phyloP scores from a whole-genome alignment of 768 basidiomycete genomes.

The Leccinum variicolor region DNA sequence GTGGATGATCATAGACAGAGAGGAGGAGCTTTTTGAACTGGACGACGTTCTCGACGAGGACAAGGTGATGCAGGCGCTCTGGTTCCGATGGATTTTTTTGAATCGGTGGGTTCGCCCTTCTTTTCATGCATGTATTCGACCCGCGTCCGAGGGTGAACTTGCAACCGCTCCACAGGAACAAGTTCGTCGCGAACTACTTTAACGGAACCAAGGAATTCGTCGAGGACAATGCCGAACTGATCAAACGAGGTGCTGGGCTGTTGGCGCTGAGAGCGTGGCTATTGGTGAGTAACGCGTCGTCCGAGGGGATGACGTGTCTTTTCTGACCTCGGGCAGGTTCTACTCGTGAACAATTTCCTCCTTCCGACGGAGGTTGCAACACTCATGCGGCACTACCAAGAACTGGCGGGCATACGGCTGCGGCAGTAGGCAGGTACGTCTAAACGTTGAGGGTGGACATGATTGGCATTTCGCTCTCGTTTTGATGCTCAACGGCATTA shows the following conservation, averaged over 20 bases:
- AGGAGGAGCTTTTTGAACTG: conserved; percentile 73
- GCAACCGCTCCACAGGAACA: conserved; percentile 34
- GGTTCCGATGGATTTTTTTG: conserved; percentile 71
- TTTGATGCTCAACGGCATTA: not conserved
- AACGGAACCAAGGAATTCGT: conserved; percentile 55
- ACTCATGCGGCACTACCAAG: conserved; percentile 54
- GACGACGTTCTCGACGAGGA: conserved; percentile 72
- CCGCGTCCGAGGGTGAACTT: not conserved
- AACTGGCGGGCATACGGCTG: conserved; percentile 41
- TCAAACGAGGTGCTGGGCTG: conserved; percentile 68
- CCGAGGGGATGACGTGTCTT: not conserved
- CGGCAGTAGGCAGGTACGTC: conserved; percentile 26
- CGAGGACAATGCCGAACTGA: conserved; percentile 59
- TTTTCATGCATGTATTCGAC: not conserved
- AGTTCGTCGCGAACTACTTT: conserved; percentile 54
- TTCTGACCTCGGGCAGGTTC: conserved; percentile 37
- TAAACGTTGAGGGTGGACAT: not conserved
- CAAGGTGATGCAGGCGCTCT: conserved; percentile 76
- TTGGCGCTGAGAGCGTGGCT: conserved; percentile 59
- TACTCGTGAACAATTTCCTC: conserved; percentile 54
- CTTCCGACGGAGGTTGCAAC: conserved; percentile 46
- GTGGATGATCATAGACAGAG: conserved; percentile 68
- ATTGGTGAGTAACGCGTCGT: conserved; percentile 38
- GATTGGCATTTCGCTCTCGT: not conserved
- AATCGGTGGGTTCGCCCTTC: conserved; percentile 43